phyloP scores from a whole-genome alignment of 2,329 filamentous ascomycete genomes.

The Nemania diffusa region DNA sequence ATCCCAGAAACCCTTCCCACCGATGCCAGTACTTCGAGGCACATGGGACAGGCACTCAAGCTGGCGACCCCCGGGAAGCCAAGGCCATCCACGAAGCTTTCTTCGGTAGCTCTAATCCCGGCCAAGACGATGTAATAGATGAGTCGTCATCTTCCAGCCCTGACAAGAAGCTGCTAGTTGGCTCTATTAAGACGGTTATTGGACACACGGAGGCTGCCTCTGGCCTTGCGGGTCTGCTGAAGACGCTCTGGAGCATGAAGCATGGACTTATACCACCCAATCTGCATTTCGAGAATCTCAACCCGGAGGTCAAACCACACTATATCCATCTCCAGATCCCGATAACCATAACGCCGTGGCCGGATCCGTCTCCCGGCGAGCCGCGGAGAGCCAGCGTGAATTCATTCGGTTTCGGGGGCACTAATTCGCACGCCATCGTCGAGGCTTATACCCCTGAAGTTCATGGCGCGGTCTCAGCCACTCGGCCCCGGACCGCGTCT shows the following conservation, averaged over 20 bases:
- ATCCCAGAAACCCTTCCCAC: constrained; percentile 48
- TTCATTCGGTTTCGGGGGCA: constrained; percentile 59
- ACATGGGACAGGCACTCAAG: constrained; percentile 55
- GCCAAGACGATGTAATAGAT: background rate
- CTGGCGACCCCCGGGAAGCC: constrained; percentile 57
- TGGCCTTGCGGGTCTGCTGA: constrained; percentile 61
- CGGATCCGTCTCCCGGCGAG: constrained; percentile 48
- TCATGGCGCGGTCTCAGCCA: constrained; percentile 40
- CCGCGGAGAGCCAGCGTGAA: constrained; percentile 57
- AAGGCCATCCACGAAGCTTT: constrained; percentile 57
- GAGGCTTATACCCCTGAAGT: constrained; percentile 52
- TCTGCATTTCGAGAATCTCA: constrained; percentile 55
- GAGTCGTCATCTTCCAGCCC: background rate
- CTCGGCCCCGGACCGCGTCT: background rate
- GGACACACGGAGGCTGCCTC: constrained; percentile 63
- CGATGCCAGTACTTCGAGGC: constrained; percentile 61
- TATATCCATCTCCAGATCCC: constrained; percentile 51
- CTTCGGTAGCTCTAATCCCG: constrained; percentile 41
- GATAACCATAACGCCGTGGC: constrained; percentile 50
- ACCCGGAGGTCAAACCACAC: constrained; percentile 53
- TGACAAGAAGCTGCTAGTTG: constrained; percentile 51
- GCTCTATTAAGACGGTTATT: constrained; percentile 57
- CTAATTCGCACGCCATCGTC: constrained; percentile 57
- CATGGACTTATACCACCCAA: constrained; percentile 56
- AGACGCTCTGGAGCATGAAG: constrained; percentile 55